Base-by-base conservation (phyloP, 148 eudicot species). In the Hydrangea macrophylla region DNA sequence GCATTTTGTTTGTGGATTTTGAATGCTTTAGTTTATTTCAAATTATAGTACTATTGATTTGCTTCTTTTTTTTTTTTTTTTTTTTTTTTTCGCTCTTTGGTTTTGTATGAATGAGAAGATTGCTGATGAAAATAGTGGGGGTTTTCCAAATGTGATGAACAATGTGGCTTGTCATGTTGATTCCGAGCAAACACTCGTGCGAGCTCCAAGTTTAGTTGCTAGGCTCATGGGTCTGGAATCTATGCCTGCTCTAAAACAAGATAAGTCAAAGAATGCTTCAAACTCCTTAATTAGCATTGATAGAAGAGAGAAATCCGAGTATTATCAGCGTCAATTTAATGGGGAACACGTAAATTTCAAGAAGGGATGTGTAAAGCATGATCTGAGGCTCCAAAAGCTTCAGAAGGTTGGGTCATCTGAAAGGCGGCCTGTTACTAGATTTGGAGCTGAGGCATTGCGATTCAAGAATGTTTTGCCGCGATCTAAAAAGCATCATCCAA, bases 221-320 rank as follows among this genome's bases (percentile, higher is more conserved):
- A 86, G 89, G 84, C 86, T 94, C 56, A 94, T 94, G 99, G 99
- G 99, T 0, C 83, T 94, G 70, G 99, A 94, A 27, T 76, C 93
- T 37, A 71, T 94, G 91, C 97, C 99, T 27, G 75, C 58, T 68
- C 69, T 55, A 17, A 73, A 71, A 26, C 67, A 72, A 53, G 70
- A 75, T 45, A 70, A 74, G 51, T 54, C 77, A 1, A 73, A 62
- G 66, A 79, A 82, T 64, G 73, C 37, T 73, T 51, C 69, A 5
- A 15, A 17, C 1, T 65, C 65, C 54, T 76, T 39, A n/a, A 61
- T 57, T 36, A 67, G 65, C 32, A 44, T 61, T 67, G 77, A 60
- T 3, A 73, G 58, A 26, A 55, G 11, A 25, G 82, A 57, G n/a
- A 79, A 68, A 27, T 51, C 40, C 45, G 62, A 33, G 13, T 72